Evolutionary conservation across 2,329 filamentous ascomycete genomes (phyloP), one percentile per base, ranked within the genome.

Genomic region (Madurella fahalii): DNA sequence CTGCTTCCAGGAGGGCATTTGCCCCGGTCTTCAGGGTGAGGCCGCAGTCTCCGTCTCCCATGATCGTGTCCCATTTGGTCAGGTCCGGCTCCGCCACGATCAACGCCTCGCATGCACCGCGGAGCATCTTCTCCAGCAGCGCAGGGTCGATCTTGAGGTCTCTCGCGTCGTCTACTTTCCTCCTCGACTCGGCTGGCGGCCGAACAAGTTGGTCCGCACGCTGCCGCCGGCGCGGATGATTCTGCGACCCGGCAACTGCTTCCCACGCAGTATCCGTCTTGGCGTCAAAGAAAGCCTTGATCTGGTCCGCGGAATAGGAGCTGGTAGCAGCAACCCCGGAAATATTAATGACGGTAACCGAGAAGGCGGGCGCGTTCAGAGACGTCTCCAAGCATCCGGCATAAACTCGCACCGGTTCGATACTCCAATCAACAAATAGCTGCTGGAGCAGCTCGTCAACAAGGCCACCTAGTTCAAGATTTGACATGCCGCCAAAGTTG

Each of bases 291-390:
- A 89, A 80, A 16, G 73, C 71, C 58, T 86, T 77, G 71, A 89
- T 79, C 9, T 84, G 76, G 1, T 72, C 74, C 37, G 66, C 68
- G 0, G 75, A 74, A 65, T 79, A 80, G 2, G 69, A 60, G 64
- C 72, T 77, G 55, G 71, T 72, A 47, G 64, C 64, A 0, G 78
- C 73, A 0, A 76, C 74, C 0, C 73, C 74, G 0, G 77, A 76
- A 40, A 84, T 65, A 66, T 85, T 87, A 63, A 87, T 71, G 47
- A 89, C 62, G 3, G 84, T 86, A 5, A 89, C 77, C 13, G 83
- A 86, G 64, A 89, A 89, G 0, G 85, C 86, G 0, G 85, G 79
- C 0, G 84, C 86, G 60, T 89, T 89, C 63, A 90, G 77, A 15
- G 84, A 87, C 0, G 86, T 89, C 77, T 89, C 87, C 53, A 85